Evolutionary conservation across 208 protist genomes (phyloP), one percentile per base, ranked within the genome.

Genomic region (Naegleria fowleri): DNA sequence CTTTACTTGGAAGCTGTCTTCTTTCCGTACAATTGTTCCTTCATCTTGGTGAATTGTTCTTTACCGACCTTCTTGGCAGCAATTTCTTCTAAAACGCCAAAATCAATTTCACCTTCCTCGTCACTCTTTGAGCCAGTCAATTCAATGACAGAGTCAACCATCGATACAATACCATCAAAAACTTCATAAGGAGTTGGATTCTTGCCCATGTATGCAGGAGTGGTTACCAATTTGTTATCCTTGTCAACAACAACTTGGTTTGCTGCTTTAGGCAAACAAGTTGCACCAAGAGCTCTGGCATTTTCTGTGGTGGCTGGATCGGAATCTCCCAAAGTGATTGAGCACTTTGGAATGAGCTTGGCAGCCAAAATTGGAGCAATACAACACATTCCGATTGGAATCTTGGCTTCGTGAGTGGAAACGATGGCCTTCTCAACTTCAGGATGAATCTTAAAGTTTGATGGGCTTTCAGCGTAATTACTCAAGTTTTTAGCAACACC

Each of bases 401-500:
- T 92, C 29, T 92, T 91, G 13, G 91, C 55, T 29, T 59, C 38
- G 48, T 92, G 33, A 43, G 79, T 92, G 19, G 83, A 90, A 5
- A 13, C 91, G 13, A 92, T 83, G 11, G 67, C 87, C 19, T 33
- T 52, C 92, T 92, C 91, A 43, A 92, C 67, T 36, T 51, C 90
- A 33, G 89, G 13, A 33, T 91, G 0, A 52, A 91, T 51, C 25
- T 36, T 43, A 76, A 92, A 91, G 29, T 92, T 90, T 25, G 90
- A 25, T 59, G 51, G 33, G 5, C 43, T 22, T 39, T 86, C 58
- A 39, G 16, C 89, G 41, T 88, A 92, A 51, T 92, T 90, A 16
- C 79, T 91, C 13, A 92, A 86, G 29, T 92, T 92, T n/a, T 92
- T 92, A 43, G 91, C 48, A 59, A 91, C 91, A 90, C 90, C 91